A percentile compares a stretch with the other conserved stretches of the same genome.
Evolutionary conservation across 192 early-diverging fungal genomes (phyloP).

Genomic region (Geranomyces michiganensis): DNA sequence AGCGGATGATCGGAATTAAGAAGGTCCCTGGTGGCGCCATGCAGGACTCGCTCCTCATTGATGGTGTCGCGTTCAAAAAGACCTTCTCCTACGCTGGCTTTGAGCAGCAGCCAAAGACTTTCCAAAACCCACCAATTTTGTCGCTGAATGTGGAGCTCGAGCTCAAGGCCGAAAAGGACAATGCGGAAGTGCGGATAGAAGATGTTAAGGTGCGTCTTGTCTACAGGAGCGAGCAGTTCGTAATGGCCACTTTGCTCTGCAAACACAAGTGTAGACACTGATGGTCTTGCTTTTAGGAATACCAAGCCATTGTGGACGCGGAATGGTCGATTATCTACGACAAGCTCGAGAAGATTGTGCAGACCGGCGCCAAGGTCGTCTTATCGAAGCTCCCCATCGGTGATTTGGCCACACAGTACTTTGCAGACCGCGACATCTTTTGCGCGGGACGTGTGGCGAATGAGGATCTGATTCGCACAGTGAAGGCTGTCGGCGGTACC

Average conservation of each 20-base stretch:
- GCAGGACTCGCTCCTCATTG: slow-evolving; percentile 95
- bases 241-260: neutral
- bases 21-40: slow-evolving; percentile 97
- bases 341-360: slow-evolving; percentile 94
- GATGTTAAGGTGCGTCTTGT: slow-evolving; percentile 61
- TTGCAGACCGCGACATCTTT: slow-evolving; percentile 99
- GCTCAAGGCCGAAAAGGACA: slow-evolving; percentile 98
- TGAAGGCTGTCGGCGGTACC: slow-evolving; percentile 91
- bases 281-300: no score
- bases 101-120: slow-evolving; percentile 97
- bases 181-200: slow-evolving; percentile 97
- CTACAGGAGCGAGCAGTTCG: neutral
- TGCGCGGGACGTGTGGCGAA: slow-evolving; percentile 95
- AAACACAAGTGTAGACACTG: no score
- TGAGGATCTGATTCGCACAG: slow-evolving; percentile 91
- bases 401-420: slow-evolving; percentile 99
- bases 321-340: slow-evolving; percentile 99
- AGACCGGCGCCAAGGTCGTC: slow-evolving; percentile 95
- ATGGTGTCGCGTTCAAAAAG: slow-evolving; percentile 99
- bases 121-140: slow-evolving; percentile 87
- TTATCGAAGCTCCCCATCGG: slow-evolving; percentile 97
- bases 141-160: slow-evolving; percentile 97
- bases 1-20: slow-evolving; percentile 98
- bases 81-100: slow-evolving; percentile 99
- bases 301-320: slow-evolving; percentile 99